Conservation (phyloP, 345 rosid genomes). For the Mallotus nudiflorus region DNA sequence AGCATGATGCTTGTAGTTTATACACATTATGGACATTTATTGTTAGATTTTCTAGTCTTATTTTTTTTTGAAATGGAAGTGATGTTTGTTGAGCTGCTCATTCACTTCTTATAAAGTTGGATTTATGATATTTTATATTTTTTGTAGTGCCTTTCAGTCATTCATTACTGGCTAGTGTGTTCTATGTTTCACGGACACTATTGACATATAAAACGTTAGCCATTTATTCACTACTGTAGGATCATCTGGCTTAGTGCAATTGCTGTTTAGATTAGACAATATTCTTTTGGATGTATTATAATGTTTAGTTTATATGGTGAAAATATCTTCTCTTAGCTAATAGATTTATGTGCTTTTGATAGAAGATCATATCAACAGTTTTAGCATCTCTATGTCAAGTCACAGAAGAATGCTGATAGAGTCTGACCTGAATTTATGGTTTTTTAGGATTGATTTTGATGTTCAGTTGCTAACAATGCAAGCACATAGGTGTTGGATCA, state of each 20-base stretch:
- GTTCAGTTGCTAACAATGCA: background rate
- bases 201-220: background rate
- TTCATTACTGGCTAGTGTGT: background rate
- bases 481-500: background rate
- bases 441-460: background rate
- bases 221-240: too few species aligned
- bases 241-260: too few species aligned
- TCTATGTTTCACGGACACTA: background rate
- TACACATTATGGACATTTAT: background rate
- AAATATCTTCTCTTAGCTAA: too few species aligned
- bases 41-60: background rate
- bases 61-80: background rate
- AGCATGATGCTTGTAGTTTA: background rate
- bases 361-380: too few species aligned
- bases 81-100: too few species aligned
- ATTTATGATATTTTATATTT: background rate
- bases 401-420: background rate
- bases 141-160: background rate
- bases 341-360: too few species aligned
- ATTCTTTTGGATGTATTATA: background rate
- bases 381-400: too few species aligned
- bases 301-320: background rate
- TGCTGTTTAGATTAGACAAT: background rate
- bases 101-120: background rate
- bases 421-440: background rate